Conservation (phyloP, 2,329 filamentous ascomycete species). For the Xylariaceae sp. region DNA sequence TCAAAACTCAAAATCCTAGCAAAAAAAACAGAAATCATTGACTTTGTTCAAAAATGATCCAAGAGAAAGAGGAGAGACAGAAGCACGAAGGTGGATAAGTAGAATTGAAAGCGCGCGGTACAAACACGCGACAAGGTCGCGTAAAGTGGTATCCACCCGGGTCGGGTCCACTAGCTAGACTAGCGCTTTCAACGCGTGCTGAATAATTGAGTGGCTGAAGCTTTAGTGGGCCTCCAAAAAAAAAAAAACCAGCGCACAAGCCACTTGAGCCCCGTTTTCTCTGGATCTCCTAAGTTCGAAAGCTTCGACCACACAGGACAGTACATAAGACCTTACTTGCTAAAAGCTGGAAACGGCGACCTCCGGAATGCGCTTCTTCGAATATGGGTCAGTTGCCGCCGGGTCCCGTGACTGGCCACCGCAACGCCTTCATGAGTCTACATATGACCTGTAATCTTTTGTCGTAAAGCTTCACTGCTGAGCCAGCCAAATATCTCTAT, state of each 20-base stretch:
- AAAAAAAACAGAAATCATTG: constrained; percentile 4
- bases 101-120: constrained; percentile 28
- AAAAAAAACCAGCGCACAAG: no score
- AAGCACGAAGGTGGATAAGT: constrained; percentile 1
- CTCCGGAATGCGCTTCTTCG: no score
- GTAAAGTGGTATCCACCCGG: constrained; percentile 35
- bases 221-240: no score
- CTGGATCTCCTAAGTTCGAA: no score
- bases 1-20: background rate
- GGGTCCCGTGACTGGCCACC: constrained; percentile 10
- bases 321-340: no score
- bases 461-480: background rate
- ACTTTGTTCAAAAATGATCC: constrained; percentile 10
- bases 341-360: constrained; percentile 10
- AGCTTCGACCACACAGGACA: no score
- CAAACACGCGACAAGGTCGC: constrained; percentile 35
- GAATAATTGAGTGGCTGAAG: background rate
- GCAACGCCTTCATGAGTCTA: no score
- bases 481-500: background rate
- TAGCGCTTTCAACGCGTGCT: background rate
- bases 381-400: constrained; percentile 1
- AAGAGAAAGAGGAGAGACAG: constrained; percentile 16
- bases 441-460: no score
- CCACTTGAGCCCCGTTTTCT: no score
- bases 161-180: constrained; percentile 2